Conservation (phyloP, 1,284 basidiomycete species). For the Earliella scabrosa region DNA sequence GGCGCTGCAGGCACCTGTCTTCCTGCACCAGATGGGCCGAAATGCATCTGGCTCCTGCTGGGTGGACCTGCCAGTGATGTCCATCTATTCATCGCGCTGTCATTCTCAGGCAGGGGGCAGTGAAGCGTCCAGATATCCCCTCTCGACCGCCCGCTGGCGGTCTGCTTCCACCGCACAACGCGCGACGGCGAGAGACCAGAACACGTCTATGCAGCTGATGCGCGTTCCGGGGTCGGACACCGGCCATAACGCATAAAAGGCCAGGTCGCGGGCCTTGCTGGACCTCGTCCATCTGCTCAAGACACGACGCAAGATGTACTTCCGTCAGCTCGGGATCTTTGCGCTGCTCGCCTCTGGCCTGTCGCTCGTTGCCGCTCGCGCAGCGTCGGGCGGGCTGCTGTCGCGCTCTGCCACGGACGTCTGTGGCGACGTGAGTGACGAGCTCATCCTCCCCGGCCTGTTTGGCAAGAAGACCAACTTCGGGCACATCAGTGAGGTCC, state of each 20-base stretch:
- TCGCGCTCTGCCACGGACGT: constrained; percentile 36
- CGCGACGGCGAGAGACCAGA: neutral
- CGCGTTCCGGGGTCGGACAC: neutral
- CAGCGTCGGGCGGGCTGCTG: constrained; percentile 9
- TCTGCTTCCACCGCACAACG: constrained; percentile 5
- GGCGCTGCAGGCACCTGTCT: no score
- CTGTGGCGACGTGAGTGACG: constrained; percentile 43
- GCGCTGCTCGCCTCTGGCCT: constrained; percentile 4
- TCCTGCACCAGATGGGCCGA: neutral
- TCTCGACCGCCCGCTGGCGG: neutral
- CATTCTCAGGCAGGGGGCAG: neutral
- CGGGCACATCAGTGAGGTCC: constrained; percentile 39
- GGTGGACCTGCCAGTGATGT: neutral
- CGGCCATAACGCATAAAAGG: constrained; percentile 5
- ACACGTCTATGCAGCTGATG: neutral
- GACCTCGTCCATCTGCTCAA: neutral
- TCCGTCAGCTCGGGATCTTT: neutral
- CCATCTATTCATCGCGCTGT: neutral
- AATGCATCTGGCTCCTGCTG: neutral
- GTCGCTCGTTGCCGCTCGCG: constrained; percentile 11
- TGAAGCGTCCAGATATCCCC: neutral
- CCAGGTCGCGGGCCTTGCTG: neutral
- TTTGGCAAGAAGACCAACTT: constrained; percentile 30
- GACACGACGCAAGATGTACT: neutral
- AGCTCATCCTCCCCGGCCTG: constrained; percentile 36